Evolutionary conservation across 148 eudicot species (phyloP).

Genomic region (Oxyria digyna): DNA sequence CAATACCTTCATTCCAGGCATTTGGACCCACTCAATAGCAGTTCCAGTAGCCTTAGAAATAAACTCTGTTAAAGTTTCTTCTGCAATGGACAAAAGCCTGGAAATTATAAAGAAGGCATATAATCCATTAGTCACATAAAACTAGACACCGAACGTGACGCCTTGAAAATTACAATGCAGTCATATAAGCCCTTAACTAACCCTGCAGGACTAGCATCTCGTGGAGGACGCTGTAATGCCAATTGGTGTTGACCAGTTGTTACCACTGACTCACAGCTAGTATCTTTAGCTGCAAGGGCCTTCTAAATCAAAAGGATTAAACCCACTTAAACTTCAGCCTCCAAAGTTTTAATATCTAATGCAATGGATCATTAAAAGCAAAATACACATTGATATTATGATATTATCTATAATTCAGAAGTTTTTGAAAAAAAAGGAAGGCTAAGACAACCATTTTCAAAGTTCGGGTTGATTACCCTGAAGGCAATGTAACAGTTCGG

Average conservation of each 20-base stretch:
- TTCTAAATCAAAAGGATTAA: constrained; percentile 32
- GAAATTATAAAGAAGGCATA: constrained; percentile 17
- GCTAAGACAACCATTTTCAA: not conserved
- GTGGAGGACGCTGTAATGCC: constrained; percentile 86
- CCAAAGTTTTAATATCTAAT: not conserved
- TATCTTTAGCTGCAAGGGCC: constrained; percentile 64
- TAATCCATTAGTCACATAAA: constrained; percentile 22
- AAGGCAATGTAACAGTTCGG: not conserved
- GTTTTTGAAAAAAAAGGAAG: not conserved
- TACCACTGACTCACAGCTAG: constrained; percentile 98
- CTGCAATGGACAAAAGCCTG: constrained; percentile 99
- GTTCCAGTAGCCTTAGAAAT: constrained; percentile 99
- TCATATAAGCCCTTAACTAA: constrained; percentile 46
- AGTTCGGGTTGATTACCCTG: not conserved
- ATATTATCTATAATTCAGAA: not conserved
- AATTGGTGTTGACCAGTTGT: constrained; percentile 95
- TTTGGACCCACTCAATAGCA: constrained; percentile 99
- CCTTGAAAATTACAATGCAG: constrained; percentile 36
- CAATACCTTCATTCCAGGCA: constrained; percentile 99
- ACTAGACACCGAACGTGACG: constrained; percentile 20
- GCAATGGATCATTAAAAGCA: not conserved
- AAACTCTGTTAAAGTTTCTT: constrained; percentile 99
- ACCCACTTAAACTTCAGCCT: constrained; percentile 2
- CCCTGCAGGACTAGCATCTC: constrained; percentile 99
- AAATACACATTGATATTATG: not conserved